A percentile compares a stretch with the other conserved stretches of the same genome.
Conservation (phyloP, 805 yeast species). For the Saturnispora dispora region DNA sequence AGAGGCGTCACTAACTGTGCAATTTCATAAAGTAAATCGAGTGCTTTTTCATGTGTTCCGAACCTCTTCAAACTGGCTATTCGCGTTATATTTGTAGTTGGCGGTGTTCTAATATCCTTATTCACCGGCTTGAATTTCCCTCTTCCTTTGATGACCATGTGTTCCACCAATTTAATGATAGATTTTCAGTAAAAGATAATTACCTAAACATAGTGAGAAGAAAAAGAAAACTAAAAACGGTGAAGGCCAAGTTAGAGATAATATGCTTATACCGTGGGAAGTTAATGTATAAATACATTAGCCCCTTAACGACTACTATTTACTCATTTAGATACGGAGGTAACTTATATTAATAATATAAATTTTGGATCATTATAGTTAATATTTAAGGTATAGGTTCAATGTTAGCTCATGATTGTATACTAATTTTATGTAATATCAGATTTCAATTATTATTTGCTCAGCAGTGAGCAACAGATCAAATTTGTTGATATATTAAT, state of each 20-base stretch:
- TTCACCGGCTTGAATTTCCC: constrained; percentile 11
- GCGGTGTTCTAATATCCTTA: constrained; percentile 23
- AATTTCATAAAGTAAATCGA: constrained; percentile 54
- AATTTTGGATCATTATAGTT: too few species aligned
- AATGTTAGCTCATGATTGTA: too few species aligned
- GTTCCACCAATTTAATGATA: not conserved
- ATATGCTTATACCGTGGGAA: too few species aligned
- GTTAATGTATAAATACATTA: too few species aligned
- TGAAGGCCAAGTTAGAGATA: too few species aligned
- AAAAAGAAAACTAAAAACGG: too few species aligned
- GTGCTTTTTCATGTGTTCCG: constrained; percentile 38
- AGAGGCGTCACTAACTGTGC: constrained; percentile 70
- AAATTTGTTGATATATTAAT: not conserved
- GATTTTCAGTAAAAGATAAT: not conserved
- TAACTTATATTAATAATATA: too few species aligned
- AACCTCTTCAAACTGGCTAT: constrained; percentile 42
- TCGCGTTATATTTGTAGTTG: constrained; percentile 24
- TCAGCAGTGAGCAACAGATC: not conserved
- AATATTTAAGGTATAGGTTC: too few species aligned
- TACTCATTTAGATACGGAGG: too few species aligned
- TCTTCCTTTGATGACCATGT: constrained; percentile 23
- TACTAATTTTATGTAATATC: too few species aligned
- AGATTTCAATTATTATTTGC: not conserved
- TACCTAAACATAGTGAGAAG: too few species aligned
- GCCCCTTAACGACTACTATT: too few species aligned